Base-by-base conservation (phyloP, 1,284 basidiomycete genomes). In the Ustilago esculenta region DNA sequence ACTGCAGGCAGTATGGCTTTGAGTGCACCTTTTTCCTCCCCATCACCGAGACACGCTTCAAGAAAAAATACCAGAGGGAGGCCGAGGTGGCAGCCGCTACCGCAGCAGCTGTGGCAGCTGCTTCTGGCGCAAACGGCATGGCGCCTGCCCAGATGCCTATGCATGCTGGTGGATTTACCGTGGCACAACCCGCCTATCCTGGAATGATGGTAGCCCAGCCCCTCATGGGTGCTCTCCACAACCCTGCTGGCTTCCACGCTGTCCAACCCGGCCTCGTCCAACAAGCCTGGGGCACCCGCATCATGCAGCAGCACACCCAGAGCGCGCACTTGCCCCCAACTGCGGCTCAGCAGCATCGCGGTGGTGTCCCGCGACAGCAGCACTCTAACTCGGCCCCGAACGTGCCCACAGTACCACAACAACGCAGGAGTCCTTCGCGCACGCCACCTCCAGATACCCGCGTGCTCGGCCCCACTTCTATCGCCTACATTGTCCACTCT, bases 41-140 rank as follows among this genome's bases (percentile, higher is more conserved):
- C 45, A 98, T 98, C 77, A 93, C 94, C 17, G 95, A 98, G 83
- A 98, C 94, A 0, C 88, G 94, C 12, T 98, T 97, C 87, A 97
- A 97, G 85, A 95, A 95, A 85, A 92, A 93, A 84, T 90, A 90
- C n/a, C 75, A 79, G 51, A 40, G 69, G 12, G 72, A 76, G 74
- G 66, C 87, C 39, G 89, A 89, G 68, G 89, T 90, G 72, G 90
- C 91, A 66, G 83, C 84, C 0, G 84, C 84, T 1, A 69, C 71
- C 3, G 68, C 65, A 0, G 73, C 73, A 10, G 64, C 64, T 20
- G 70, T 61, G 4, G 74, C 70, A 18, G 70, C 53, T 33, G 50
- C 66, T 8, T 66, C 63, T 5, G 54, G 59, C 21, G 29, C 59
- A 23, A 50, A 40, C 29, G 50, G 61, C 17, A 17, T 55, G 24